phyloP scores from a whole-genome alignment of 2,329 filamentous ascomycete species.

The Colletotrichum lini region DNA sequence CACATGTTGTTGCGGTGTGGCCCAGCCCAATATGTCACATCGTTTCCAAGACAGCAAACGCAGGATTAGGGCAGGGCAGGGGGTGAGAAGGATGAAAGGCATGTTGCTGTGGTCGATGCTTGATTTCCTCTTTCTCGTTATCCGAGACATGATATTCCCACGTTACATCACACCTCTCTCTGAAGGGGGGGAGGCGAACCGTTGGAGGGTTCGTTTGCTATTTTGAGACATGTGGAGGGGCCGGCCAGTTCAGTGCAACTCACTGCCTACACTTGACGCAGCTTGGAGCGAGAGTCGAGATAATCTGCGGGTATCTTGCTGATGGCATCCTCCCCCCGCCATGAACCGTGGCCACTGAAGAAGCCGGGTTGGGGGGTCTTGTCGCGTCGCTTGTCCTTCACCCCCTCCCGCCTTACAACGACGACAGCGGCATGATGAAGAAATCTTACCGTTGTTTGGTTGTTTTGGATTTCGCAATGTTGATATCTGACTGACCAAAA shows the following conservation, averaged over 20 bases:
- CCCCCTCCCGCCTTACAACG: background rate
- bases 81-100: background rate
- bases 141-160: background rate
- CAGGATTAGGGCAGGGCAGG: too few relatives aligned
- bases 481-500: conserved; percentile 17
- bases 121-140: background rate
- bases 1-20: conserved; percentile 7
- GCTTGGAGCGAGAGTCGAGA: background rate
- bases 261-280: conserved; percentile 4
- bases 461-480: background rate
- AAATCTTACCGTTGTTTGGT: conserved; percentile 1
- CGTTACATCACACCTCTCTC: background rate
- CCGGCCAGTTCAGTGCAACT: conserved; percentile 6
- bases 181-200: background rate
- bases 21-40: background rate
- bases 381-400: background rate
- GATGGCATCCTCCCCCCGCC: background rate
- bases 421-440: background rate
- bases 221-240: conserved; percentile 10
- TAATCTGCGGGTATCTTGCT: conserved; percentile 15
- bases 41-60: background rate
- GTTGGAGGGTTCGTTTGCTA: background rate
- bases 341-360: conserved; percentile 4
- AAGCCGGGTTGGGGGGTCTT: conserved; percentile 12
- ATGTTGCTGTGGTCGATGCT: too few relatives aligned